These are phyloP conservation scores for Pyrrhoderma noxium DNA, from an alignment of 1,284 basidiomycete genomes.

Conservation along the genomic window DNA sequence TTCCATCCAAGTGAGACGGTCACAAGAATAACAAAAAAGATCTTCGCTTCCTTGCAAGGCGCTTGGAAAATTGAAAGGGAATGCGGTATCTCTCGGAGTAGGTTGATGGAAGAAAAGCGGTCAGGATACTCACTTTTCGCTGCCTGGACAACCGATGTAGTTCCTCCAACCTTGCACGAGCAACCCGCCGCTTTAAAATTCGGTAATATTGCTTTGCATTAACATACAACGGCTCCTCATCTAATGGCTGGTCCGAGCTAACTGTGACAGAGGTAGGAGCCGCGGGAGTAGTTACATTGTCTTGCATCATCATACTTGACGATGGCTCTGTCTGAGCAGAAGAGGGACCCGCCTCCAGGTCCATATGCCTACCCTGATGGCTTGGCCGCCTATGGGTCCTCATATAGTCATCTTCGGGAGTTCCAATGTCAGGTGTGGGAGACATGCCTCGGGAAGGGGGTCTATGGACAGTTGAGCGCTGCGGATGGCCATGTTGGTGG, in stretches of 20 bases:
- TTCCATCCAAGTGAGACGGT: too few relatives aligned
- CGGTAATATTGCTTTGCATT: constrained; percentile 98
- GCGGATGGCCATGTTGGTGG: constrained; percentile 4
- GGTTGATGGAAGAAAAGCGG: not conserved
- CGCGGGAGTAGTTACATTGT: not conserved
- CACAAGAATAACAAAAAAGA: too few relatives aligned
- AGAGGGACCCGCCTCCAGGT: constrained; percentile 3
- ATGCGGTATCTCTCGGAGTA: too few relatives aligned
- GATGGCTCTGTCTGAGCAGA: not conserved
- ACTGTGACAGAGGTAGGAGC: not conserved
- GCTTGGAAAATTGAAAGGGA: too few relatives aligned
- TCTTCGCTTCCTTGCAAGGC: too few relatives aligned
- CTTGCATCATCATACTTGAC: not conserved
- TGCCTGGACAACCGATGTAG: constrained; percentile 85
- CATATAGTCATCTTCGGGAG: constrained; percentile 7
- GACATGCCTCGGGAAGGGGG: constrained; percentile 10
- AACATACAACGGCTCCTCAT: constrained; percentile 94
- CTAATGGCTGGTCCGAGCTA: constrained; percentile 37
- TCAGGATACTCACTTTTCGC: constrained; percentile 61
- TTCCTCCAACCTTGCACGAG: constrained; percentile 84
- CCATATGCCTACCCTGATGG: not conserved
- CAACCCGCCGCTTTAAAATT: constrained; percentile 87
- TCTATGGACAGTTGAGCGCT: constrained; percentile 17
- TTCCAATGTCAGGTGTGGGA: constrained; percentile 5
- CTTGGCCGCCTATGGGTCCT: not conserved